Conservation (phyloP, 371 early-diverging fungal species). For the Racocetra persica region DNA sequence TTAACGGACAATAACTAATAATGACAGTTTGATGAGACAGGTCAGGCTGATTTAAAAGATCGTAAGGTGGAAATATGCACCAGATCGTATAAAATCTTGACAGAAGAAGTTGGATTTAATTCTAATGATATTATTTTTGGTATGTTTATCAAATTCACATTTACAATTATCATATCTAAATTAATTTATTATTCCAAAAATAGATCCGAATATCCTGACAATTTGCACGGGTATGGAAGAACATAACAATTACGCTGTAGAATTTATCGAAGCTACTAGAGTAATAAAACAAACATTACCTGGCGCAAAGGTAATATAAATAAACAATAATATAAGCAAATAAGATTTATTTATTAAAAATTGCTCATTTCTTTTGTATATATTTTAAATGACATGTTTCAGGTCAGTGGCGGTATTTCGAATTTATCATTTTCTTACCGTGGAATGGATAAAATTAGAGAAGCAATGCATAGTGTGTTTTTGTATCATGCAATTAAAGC, state of each 20-base stretch:
- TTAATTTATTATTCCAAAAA: not conserved
- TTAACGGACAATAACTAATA: not conserved
- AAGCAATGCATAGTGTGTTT: constrained; percentile 96
- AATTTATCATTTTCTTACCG: constrained; percentile 96
- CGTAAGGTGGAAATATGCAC: constrained; percentile 91
- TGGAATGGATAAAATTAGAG: constrained; percentile 89
- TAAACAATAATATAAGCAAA: not conserved
- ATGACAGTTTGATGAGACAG: constrained; percentile 84
- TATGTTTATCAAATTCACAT: constrained; percentile 53
- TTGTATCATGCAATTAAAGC: constrained; percentile 90
- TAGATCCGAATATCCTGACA: constrained; percentile 92
- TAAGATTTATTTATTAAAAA: not conserved
- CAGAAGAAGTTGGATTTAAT: constrained; percentile 85
- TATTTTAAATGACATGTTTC: constrained; percentile 36
- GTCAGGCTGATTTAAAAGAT: constrained; percentile 86
- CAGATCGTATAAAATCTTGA: constrained; percentile 88
- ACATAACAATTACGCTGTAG: constrained; percentile 94
- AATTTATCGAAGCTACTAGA: constrained; percentile 83
- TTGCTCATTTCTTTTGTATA: not conserved
- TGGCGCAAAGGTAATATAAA: constrained; percentile 76
- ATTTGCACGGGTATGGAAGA: constrained; percentile 97
- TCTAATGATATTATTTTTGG: constrained; percentile 90
- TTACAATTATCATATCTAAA: not conserved
- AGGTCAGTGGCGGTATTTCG: constrained; percentile 91
- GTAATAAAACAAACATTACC: constrained; percentile 81